Base-by-base conservation (phyloP, 257 asterid species). In the Anisodus tanguticus region DNA sequence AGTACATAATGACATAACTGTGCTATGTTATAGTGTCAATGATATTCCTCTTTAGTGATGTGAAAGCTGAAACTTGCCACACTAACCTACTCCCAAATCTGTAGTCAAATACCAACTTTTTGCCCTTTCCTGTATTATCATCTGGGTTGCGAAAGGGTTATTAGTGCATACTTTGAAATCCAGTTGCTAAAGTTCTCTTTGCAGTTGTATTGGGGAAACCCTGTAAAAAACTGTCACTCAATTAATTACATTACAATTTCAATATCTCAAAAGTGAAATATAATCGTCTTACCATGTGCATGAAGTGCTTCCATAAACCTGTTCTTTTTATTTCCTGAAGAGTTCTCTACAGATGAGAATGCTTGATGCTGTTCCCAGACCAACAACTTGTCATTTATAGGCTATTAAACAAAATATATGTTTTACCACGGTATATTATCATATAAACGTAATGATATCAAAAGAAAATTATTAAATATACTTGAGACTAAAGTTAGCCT, bases 291-390 rank as follows among this genome's bases (percentile, higher is more conserved):
- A 47, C 17, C 60, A 11, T 11, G 59, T 72, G 43, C 60, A 19
- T 72, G 60, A 45, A 71, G 58, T 43, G 57, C 39, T 55, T 16
- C 37, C 17, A 43, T 17, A 51, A 57, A 15, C 43, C 57, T 41
- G 37, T 47, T 70, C 57, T 26, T 35, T 31, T 72, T 19, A 47
- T 72, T 45, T 45, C 41, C 59, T 72, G 59, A 19, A 72, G 41
- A 5, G 3, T 72, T 47, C 80, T 47, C 54, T 72, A 19, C 54
- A 22, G 41, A 45, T 72, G 80, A 72, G 9, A 72, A 72, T 12
- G 41, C 35, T 72, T 72, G 80, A 72, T 72, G n/a, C 8, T 19
- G n/a, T 72, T 47, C 59, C 80, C 10, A 72, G 39, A 72, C 57
- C 17, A 19, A 19, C 22, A 19, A 47, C 59, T 72, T 5, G n/a